Evolutionary conservation across 148 eudicot species (phyloP).

Genomic region (Rheum nobile): DNA sequence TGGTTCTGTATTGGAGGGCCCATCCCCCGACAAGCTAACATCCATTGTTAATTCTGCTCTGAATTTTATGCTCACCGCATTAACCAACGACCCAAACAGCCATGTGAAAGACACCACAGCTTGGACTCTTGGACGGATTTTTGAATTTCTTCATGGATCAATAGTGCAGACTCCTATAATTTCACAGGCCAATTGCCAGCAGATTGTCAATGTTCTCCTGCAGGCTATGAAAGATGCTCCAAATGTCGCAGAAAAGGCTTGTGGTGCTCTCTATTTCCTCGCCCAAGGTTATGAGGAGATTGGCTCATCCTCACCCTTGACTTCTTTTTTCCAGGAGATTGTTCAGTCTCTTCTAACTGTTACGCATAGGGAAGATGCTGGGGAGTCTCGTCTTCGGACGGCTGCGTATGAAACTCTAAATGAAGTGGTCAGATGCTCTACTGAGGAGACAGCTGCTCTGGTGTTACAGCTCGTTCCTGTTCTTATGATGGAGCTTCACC

Average conservation of each 20-base stretch:
- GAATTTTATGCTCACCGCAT: slow-evolving; percentile 77
- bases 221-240: slow-evolving; percentile 89
- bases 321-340: slow-evolving; percentile 79
- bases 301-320: slow-evolving; percentile 59
- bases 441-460: slow-evolving; percentile 80
- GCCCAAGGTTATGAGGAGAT: slow-evolving; percentile 89
- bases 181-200: slow-evolving; percentile 71
- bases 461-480: slow-evolving; percentile 72
- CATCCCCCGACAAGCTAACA: slow-evolving; percentile 78
- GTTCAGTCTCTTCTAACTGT: slow-evolving; percentile 76
- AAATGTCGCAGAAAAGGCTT: slow-evolving; percentile 91
- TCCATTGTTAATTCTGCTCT: slow-evolving; percentile 79
- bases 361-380: slow-evolving; percentile 83
- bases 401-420: slow-evolving; percentile 92
- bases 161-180: slow-evolving; percentile 57
- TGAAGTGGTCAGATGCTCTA: slow-evolving; percentile 91
- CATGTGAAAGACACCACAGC: slow-evolving; percentile 98
- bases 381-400: slow-evolving; percentile 69
- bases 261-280: slow-evolving; percentile 92
- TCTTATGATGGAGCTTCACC: slow-evolving; percentile 86
- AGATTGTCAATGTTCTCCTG: slow-evolving; percentile 67
- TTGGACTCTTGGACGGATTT: slow-evolving; percentile 92
- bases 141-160: slow-evolving; percentile 82
- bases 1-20: slow-evolving; percentile 94
- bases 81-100: slow-evolving; percentile 76